Percentiles rank a stretch among this genome's conserved stretches.
phyloP scores from a whole-genome alignment of 2,329 filamentous ascomycete genomes.

The Fusarium virguliforme region DNA sequence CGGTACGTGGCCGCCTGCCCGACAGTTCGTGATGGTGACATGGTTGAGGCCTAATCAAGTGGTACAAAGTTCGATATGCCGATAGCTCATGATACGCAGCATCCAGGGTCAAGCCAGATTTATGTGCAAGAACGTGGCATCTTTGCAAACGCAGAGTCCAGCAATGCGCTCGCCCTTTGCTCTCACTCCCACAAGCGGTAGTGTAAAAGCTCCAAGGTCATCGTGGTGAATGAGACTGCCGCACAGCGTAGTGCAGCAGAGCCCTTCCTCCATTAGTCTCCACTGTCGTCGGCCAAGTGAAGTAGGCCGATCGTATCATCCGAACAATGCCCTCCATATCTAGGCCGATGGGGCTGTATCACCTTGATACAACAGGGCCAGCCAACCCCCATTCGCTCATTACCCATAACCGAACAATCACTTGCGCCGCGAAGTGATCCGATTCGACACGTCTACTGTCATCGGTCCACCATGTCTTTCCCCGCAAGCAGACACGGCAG shows the following conservation, averaged over 20 bases:
- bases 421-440: neutral
- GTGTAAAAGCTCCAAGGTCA: neutral
- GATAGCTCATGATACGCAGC: neutral
- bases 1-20: neutral
- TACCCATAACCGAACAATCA: neutral
- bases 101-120: neutral
- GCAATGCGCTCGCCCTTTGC: neutral
- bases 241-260: neutral
- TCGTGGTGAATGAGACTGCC: neutral
- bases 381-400: neutral
- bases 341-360: slow-evolving; percentile 2
- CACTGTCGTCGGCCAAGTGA: neutral
- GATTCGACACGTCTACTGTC: neutral
- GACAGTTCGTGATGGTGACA: slow-evolving; percentile 6
- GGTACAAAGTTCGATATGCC: neutral
- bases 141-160: neutral
- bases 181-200: neutral
- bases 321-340: neutral
- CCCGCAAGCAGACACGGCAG: neutral
- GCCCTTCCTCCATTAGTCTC: neutral
- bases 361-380: too few relatives aligned
- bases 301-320: neutral
- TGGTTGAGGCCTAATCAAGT: neutral
- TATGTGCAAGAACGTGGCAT: slow-evolving; percentile 1
- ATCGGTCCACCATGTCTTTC: neutral